Base-by-base conservation (phyloP, 371 early-diverging fungal genomes). In the Lichtheimia ornata region DNA sequence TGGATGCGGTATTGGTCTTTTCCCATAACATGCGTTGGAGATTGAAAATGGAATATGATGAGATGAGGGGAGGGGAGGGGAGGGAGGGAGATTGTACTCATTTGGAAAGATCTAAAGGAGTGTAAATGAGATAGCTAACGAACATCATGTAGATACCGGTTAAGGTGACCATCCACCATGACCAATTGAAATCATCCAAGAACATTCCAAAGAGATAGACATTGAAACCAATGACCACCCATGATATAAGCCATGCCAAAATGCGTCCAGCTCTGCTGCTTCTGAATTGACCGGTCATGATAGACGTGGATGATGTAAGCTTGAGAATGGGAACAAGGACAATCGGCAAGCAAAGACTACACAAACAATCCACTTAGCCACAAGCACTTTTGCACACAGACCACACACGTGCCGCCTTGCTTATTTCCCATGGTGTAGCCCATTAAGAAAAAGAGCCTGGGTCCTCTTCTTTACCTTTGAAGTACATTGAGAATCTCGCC, bases 291-390 rank as follows among this genome's bases (percentile, higher is more conserved):
- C 64, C 61, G 0, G 81, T 74, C 60, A 86, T 70, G 18, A 85
- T 66, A 20, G 62, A 54, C 4, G 67, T 40, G 1, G 79, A 72
- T 11, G 73, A 66, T 44, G 83, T 84, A 24, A 91, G 65, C 62
- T 84, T 85, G 51, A 90, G 73, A 35, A 91, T 76, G 44, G 91
- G 91, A 54, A 90, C 79, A 9, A 91, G 59, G 1, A 90, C 87
- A 22, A 87, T 85, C 15, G 91, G 90, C 55, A 91, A 73, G 65
- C 88, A 88, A 7, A 91, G 67, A 51, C 88, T 80, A 49, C 2
- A 49, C 22, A 18, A 51, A 40, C 5, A 30, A 59, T 27, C 12
- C 20, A n/a, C 41, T 35, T 35, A 35, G 35, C 42, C 41, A n/a
- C 45, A 5, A 45, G 5, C 45, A 18, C 47, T 14, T 43, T n/a